Evolutionary conservation across 805 yeast species (phyloP).

Genomic region (Sungouiozyma intestinalis): DNA sequence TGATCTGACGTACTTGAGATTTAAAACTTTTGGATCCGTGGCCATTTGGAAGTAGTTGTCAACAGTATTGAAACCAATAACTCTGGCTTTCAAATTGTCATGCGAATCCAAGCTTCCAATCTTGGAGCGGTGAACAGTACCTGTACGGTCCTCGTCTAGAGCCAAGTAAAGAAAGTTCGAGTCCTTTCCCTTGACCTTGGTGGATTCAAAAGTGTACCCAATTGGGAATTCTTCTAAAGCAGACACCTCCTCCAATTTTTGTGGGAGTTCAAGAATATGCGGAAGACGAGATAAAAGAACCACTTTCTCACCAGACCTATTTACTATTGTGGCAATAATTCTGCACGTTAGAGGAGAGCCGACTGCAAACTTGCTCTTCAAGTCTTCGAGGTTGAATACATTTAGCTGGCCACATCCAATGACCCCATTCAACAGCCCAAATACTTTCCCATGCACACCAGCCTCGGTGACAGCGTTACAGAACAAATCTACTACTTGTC

Average conservation of each 20-base stretch:
- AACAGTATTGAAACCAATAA: conserved; percentile 53
- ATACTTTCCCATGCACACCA: conserved; percentile 65
- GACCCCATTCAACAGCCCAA: conserved; percentile 67
- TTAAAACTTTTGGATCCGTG: conserved; percentile 53
- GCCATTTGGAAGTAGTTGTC: conserved; percentile 64
- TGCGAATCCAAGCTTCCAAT: conserved; percentile 39
- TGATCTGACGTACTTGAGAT: conserved; percentile 53
- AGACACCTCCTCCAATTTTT: conserved; percentile 12
- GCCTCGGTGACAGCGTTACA: conserved; percentile 45
- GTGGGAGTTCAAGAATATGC: conserved; percentile 32
- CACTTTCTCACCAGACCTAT: conserved; percentile 43
- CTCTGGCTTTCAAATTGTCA: conserved; percentile 74
- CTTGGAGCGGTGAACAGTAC: conserved; percentile 73
- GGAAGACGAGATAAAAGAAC: conserved; percentile 52
- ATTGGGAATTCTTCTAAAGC: conserved; percentile 61
- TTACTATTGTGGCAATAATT: conserved; percentile 49
- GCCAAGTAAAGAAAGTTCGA: conserved; percentile 45
- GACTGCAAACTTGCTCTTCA: conserved; percentile 53
- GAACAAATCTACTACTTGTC: conserved; percentile 65
- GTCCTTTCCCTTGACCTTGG: conserved; percentile 52
- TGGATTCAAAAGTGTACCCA: conserved; percentile 52
- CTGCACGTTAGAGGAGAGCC: conserved; percentile 66
- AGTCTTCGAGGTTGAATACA: conserved; percentile 33
- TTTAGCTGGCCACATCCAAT: conserved; percentile 58
- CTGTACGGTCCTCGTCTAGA: conserved; percentile 46